phyloP scores from a whole-genome alignment of 805 yeast genomes.

The Candida andamanensis region DNA sequence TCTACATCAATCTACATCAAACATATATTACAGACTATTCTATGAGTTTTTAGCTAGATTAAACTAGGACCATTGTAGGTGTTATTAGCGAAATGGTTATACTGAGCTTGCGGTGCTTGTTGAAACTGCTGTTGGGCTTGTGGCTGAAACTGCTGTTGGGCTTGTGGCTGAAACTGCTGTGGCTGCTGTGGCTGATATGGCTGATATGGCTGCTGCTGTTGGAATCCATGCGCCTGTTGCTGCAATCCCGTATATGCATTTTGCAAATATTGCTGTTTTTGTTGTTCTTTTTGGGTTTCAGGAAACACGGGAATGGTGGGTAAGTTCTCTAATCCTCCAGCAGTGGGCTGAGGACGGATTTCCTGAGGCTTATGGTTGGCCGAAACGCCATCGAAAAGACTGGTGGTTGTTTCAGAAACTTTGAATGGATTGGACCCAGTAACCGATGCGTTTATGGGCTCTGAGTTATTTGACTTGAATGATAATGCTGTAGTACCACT shows the following conservation, averaged over 20 bases:
- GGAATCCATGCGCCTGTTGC: constrained; percentile 14
- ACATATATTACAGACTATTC: no score
- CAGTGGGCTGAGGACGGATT: constrained; percentile 52
- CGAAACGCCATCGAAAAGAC: constrained; percentile 20
- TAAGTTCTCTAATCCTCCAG: constrained; percentile 67
- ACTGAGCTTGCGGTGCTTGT: constrained; percentile 3
- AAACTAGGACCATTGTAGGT: constrained; percentile 13
- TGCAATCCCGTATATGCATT: constrained; percentile 34
- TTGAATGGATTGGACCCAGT: constrained; percentile 65
- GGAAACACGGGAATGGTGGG: constrained; percentile 69
- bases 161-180: constrained; percentile 11
- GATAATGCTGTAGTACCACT: constrained; percentile 29
- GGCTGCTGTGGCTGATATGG: constrained; percentile 18
- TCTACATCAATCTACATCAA: constrained; percentile 1
- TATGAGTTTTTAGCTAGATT: constrained; percentile 7
- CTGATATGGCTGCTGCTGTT: constrained; percentile 18
- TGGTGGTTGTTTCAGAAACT: constrained; percentile 30
- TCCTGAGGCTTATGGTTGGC: constrained; percentile 15
- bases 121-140: constrained; percentile 3
- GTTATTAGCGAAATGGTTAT: constrained; percentile 2
- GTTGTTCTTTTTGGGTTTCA: constrained; percentile 48
- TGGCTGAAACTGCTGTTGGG: constrained; percentile 3
- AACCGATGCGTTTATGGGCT: constrained; percentile 21
- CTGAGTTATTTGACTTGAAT: constrained; percentile 9
- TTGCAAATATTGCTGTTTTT: constrained; percentile 28